A percentile compares a stretch with the other conserved stretches of the same genome.
These are phyloP conservation scores for Protea cynaroides DNA, from an alignment of 164 flowering plant genomes.

Conservation along the genomic window DNA sequence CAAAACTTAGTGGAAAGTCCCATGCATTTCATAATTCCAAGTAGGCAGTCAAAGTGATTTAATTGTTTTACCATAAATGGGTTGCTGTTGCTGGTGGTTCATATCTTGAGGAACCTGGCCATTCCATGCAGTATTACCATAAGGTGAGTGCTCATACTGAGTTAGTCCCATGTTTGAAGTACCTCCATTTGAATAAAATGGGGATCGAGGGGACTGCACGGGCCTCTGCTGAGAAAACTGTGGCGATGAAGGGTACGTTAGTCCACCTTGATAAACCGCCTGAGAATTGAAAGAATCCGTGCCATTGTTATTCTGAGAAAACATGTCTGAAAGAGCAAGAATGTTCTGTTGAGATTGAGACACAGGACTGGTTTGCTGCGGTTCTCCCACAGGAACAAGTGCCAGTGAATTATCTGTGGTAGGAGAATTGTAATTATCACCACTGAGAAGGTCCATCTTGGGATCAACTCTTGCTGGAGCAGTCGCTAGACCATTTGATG, in stretches of 20 bases:
- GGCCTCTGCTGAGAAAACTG: constrained; percentile 37
- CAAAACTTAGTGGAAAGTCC: neutral
- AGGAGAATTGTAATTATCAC: constrained; percentile 70
- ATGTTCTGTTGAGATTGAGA: constrained; percentile 60
- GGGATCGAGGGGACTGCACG: constrained; percentile 30
- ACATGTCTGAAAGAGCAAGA: constrained; percentile 74
- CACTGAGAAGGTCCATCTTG: constrained; percentile 78
- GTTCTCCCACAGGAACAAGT: constrained; percentile 69
- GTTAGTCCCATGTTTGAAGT: constrained; percentile 30
- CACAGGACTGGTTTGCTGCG: constrained; percentile 42
- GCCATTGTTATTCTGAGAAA: constrained; percentile 31
- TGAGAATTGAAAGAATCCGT: constrained; percentile 28
- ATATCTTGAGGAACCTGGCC: constrained; percentile 40
- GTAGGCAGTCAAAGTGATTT: neutral
- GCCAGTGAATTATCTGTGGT: constrained; percentile 56
- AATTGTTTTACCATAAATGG: constrained; percentile 19
- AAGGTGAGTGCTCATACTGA: constrained; percentile 41
- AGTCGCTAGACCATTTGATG: constrained; percentile 20
- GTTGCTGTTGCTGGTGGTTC: constrained; percentile 43
- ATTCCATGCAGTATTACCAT: constrained; percentile 50
- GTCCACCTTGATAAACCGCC: constrained; percentile 30
- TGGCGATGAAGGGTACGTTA: constrained; percentile 27
- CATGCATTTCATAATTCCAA: neutral
- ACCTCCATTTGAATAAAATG: constrained; percentile 53
- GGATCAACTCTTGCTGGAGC: constrained; percentile 39